These are phyloP conservation scores for Nigrospora osmanthi DNA, from an alignment of 2,329 filamentous ascomycete genomes.

Conservation along the genomic window DNA sequence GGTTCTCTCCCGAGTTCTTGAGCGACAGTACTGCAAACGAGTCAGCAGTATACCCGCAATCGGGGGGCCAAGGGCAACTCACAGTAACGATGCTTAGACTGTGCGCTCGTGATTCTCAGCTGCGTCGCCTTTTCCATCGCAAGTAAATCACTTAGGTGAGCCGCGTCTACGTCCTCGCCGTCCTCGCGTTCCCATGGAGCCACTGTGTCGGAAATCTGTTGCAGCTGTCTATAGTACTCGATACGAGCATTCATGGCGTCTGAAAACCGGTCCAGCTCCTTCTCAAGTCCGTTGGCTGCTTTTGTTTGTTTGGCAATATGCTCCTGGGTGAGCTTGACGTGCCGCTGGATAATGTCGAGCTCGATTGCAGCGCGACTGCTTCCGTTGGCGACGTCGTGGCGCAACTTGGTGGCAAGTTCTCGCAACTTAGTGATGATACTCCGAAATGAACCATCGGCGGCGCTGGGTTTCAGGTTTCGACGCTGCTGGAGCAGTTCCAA, in stretches of 20 bases:
- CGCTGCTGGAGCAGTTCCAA: constrained; percentile 44
- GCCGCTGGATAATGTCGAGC: constrained; percentile 51
- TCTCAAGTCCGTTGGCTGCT: constrained; percentile 41
- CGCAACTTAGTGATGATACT: constrained; percentile 64
- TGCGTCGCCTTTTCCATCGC: constrained; percentile 42
- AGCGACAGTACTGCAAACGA: constrained; percentile 40
- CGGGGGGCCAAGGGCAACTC: constrained; percentile 17
- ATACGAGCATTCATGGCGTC: constrained; percentile 76
- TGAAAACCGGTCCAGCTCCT: constrained; percentile 70
- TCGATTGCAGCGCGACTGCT: constrained; percentile 54
- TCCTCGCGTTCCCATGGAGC: constrained; percentile 60
- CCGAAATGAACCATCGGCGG: constrained; percentile 57
- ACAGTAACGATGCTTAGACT: constrained; percentile 71
- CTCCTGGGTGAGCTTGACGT: constrained; percentile 54
- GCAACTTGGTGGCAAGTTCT: constrained; percentile 49
- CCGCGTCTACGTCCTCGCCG: constrained; percentile 32
- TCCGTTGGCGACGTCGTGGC: constrained; percentile 46
- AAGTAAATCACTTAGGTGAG: constrained; percentile 30
- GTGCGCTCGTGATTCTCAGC: constrained; percentile 51
- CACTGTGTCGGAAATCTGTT: constrained; percentile 84
- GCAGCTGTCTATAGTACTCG: constrained; percentile 85
- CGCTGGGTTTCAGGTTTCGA: constrained; percentile 36
- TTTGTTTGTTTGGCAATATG: constrained; percentile 45
- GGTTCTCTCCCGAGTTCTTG: constrained; percentile 50
- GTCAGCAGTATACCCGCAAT: constrained; percentile 10